Conservation (phyloP, 306 rosid genomes). For the Citrullus amarus region DNA sequence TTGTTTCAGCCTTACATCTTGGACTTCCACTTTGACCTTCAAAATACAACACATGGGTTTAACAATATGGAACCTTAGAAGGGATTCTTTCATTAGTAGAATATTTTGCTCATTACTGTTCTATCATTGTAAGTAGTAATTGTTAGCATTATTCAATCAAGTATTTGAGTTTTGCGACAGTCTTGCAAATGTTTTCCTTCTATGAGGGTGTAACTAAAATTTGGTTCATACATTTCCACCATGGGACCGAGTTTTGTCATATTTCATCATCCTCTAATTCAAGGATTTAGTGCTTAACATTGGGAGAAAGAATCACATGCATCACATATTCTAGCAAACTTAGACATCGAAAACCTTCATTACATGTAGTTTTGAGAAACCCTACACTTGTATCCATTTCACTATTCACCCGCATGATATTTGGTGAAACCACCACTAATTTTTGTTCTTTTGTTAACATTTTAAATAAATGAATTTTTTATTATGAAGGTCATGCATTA, state of each 20-base stretch:
- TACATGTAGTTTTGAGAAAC: background rate
- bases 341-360: background rate
- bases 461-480: background rate
- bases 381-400: background rate
- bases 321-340: background rate
- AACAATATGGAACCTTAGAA: conserved; percentile 44
- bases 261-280: background rate
- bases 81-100: conserved; percentile 79
- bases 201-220: background rate
- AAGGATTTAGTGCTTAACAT: background rate
- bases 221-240: background rate
- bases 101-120: conserved; percentile 79
- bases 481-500: background rate
- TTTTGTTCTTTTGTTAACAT: background rate
- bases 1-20: conserved; percentile 48
- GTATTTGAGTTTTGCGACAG: background rate
- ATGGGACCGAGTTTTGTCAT: background rate
- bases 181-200: background rate
- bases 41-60: conserved; percentile 32
- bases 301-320: background rate
- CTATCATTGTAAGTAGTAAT: conserved; percentile 44
- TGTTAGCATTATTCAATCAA: background rate
- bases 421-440: background rate
- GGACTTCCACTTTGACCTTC: conserved; percentile 23
- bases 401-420: background rate